Evolutionary conservation across 352 stramenopile species (phyloP).

Genomic region (Phytophthora colocasiae): DNA sequence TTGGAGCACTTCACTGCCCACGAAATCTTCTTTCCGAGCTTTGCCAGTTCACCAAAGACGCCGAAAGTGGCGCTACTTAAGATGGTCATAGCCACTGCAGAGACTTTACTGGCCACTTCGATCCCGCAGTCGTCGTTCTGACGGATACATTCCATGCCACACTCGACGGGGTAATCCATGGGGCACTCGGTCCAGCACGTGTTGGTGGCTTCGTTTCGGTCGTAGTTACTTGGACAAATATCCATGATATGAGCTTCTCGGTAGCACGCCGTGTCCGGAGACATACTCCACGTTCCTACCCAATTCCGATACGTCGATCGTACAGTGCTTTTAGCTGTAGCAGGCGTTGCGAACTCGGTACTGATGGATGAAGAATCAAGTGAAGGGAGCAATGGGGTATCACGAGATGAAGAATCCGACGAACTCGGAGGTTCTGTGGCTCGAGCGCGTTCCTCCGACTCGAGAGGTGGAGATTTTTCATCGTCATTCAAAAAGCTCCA

Average conservation of each 20-base stretch:
- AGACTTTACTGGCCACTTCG: conserved; percentile 54
- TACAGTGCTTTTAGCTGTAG: conserved; percentile 30
- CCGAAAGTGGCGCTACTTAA: conserved; percentile 47
- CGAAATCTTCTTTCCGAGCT: conserved; percentile 33
- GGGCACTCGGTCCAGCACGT: conserved; percentile 70
- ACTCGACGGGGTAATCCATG: conserved; percentile 61
- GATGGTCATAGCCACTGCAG: conserved; percentile 44
- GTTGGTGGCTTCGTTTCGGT: conserved; percentile 50
- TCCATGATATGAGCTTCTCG: conserved; percentile 44
- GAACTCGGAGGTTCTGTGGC: conserved; percentile 4
- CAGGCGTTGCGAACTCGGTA: conserved; percentile 10
- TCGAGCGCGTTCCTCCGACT: not conserved
- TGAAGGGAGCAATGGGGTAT: not conserved
- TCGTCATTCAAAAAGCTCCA: too few species aligned
- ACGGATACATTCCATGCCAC: conserved; percentile 59
- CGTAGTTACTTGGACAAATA: conserved; percentile 48
- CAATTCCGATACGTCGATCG: conserved; percentile 42
- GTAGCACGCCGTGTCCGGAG: conserved; percentile 33
- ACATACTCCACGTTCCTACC: conserved; percentile 46
- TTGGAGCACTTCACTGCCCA: conserved; percentile 33
- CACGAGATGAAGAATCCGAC: not conserved
- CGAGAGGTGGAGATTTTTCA: not conserved
- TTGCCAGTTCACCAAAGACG: conserved; percentile 45
- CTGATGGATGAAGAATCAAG: conserved; percentile 3
- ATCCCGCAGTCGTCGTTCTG: conserved; percentile 53